Percentiles rank a stretch among this genome's conserved stretches.
phyloP scores from a whole-genome alignment of 192 early-diverging fungal genomes.

The Coemansia sp. region DNA sequence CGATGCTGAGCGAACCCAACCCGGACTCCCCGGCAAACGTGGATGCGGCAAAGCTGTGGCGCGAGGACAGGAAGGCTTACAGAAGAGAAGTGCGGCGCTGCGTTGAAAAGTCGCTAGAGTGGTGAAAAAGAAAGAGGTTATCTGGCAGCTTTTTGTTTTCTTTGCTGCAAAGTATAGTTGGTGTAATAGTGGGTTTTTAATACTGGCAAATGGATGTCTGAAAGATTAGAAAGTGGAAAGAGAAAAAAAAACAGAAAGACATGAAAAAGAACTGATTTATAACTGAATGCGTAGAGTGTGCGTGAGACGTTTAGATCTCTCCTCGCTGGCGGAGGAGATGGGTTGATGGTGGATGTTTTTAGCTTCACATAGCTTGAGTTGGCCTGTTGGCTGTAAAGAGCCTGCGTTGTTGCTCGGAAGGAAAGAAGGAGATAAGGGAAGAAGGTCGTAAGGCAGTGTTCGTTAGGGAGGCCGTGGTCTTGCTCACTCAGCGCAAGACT shows the following conservation, averaged over 20 bases:
- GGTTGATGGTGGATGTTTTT: too few species aligned
- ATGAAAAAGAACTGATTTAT: neutral
- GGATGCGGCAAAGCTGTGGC: constrained; percentile 90
- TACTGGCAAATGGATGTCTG: too few species aligned
- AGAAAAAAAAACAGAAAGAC: neutral
- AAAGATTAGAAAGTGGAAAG: too few species aligned
- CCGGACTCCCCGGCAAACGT: constrained; percentile 94
- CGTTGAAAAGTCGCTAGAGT: constrained; percentile 54
- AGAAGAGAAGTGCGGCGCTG: constrained; percentile 73
- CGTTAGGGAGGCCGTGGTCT: neutral
- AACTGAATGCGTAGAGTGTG: neutral
- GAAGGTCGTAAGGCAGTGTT: neutral
- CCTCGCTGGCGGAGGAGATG: too few species aligned
- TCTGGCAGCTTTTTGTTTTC: neutral
- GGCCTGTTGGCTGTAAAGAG: too few species aligned
- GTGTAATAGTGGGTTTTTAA: too few species aligned
- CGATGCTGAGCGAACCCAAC: constrained; percentile 91
- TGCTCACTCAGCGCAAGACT: neutral
- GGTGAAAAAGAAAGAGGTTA: neutral
- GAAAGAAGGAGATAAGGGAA: neutral
- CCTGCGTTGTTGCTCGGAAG: too few species aligned
- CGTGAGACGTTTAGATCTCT: too few species aligned
- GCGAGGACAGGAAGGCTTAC: constrained; percentile 66
- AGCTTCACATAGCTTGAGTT: too few species aligned
- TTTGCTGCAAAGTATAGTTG: neutral